Conservation (phyloP, 2,329 filamentous ascomycete genomes). For the Trichoderma sp. region DNA sequence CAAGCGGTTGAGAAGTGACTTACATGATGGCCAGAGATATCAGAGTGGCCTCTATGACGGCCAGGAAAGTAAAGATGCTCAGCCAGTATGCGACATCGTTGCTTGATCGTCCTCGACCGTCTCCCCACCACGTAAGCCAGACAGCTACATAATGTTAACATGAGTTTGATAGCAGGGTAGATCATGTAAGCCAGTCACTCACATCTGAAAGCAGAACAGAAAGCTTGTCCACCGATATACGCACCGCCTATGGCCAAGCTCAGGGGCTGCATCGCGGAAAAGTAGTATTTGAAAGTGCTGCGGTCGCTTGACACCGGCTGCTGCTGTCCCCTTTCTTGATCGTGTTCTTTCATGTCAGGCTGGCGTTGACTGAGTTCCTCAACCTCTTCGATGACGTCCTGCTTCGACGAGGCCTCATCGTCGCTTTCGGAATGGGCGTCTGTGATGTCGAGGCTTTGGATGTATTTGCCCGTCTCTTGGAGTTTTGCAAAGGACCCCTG, state of each 20-base stretch:
- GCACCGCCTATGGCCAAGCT: slow-evolving; percentile 32
- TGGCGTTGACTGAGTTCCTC: slow-evolving; percentile 2
- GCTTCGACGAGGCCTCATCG: background rate
- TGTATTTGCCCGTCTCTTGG: slow-evolving; percentile 41
- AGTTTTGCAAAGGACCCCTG: slow-evolving; percentile 46
- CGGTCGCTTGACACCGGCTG: slow-evolving; percentile 32
- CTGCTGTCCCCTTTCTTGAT: slow-evolving; percentile 9
- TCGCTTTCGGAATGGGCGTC: slow-evolving; percentile 30
- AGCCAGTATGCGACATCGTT: slow-evolving; percentile 38
- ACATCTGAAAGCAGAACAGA: slow-evolving; percentile 36
- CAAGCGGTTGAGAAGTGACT: background rate
- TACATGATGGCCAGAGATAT: slow-evolving; percentile 37
- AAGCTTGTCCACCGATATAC: slow-evolving; percentile 30
- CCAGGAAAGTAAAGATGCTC: slow-evolving; percentile 36
- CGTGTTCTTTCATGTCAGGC: background rate
- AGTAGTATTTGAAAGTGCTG: slow-evolving; percentile 39
- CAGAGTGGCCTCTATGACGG: slow-evolving; percentile 34
- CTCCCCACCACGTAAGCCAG: slow-evolving; percentile 41
- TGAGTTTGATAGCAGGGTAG: background rate
- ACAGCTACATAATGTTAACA: slow-evolving; percentile 31
- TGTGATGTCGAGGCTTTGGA: slow-evolving; percentile 43
- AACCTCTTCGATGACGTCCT: background rate
- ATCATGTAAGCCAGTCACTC: slow-evolving; percentile 11
- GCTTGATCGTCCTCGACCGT: slow-evolving; percentile 35
- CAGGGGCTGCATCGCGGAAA: slow-evolving; percentile 32